Base-by-base conservation (phyloP, 768 basidiomycete genomes). In the Suillus occidentalis region DNA sequence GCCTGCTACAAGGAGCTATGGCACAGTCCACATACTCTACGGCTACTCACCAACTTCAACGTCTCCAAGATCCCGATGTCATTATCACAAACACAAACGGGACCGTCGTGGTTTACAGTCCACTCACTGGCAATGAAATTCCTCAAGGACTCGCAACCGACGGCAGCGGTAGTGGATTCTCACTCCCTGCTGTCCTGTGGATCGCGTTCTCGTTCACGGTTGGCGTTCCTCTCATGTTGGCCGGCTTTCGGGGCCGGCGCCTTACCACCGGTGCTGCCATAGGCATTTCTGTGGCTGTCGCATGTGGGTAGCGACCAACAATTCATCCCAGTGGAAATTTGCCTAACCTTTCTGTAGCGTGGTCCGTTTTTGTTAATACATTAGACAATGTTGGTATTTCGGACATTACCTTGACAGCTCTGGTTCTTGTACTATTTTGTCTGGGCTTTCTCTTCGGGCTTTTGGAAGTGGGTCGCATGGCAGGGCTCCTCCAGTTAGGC, bases 301-400 rank as follows among this genome's bases (percentile, higher is more conserved):
- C 79, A 61, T 74, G 83, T 86, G 70, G 65, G 82, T 67, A 49
- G 28, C 28, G 40, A 60, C 42, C 40, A 60, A 4, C 36, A 25
- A 37, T 42, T 25, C 31, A 28, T 28, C 25, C 7, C 8, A 34
- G 39, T 59, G 10, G 14, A 59, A 42, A 58, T 63, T 31, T 31
- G 31, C 5, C 55, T 52, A 25, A 22, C 62, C 28, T 49, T 34
- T 39, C 43, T 37, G 10, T 65, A 88, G 88, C 85, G 6, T 90
- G 89, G 89, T 81, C 85, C 8, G 85, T 88, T 13, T 77, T 90
- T 57, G 77, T 86, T 63, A 90, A 88, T 72, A 81, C 85, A 1
- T 73, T 85, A 4, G 76, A 79, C 64, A 74, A 82, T 4, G 70
- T 76, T 8, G 84, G 86, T 25, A 68, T 89, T 13, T 73, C 84